Evolutionary conservation across 495 filamentous ascomycete genomes (phyloP).

Genomic region (Penicillium cinerascens): DNA sequence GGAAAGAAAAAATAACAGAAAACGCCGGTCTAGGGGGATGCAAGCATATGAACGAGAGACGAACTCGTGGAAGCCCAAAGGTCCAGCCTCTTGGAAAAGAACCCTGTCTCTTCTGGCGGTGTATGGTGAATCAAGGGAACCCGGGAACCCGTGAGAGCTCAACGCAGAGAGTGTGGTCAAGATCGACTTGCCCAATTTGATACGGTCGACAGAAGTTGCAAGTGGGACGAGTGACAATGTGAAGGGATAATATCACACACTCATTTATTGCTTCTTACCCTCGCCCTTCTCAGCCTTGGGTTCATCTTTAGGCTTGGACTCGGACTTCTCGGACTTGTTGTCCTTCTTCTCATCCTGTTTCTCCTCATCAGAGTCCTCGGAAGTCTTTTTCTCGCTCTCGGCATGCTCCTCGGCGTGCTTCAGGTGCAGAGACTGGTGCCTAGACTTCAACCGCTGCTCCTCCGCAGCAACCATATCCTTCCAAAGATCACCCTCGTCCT

Average conservation of each 20-base stretch:
- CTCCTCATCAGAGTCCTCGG: constrained; percentile 8
- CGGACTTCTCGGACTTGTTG: constrained; percentile 5
- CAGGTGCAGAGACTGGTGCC: constrained; percentile 47
- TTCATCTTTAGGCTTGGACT: constrained; percentile 9
- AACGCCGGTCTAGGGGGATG: constrained; percentile 15
- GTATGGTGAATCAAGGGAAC: constrained; percentile 1
- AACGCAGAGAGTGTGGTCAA: too few relatives aligned
- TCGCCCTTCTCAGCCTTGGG: constrained; percentile 12
- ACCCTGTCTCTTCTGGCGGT: neutral
- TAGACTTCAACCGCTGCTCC: constrained; percentile 61
- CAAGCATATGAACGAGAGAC: constrained; percentile 13
- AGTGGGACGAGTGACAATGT: neutral
- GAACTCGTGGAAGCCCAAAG: constrained; percentile 1
- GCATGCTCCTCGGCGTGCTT: constrained; percentile 16
- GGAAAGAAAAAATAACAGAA: constrained; percentile 4
- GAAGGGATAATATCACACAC: neutral
- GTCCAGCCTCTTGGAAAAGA: constrained; percentile 14
- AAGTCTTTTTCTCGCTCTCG: constrained; percentile 1
- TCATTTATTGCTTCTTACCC: constrained; percentile 13
- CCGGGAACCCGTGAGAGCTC: too few relatives aligned
- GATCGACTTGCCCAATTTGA: neutral
- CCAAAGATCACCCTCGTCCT: constrained; percentile 83
- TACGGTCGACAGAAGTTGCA: neutral
- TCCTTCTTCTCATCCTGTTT: constrained; percentile 7
- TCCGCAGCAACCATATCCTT: constrained; percentile 81